A percentile compares a stretch with the other conserved stretches of the same genome.
These are phyloP conservation scores for Lichenothelia convexa DNA, from an alignment of 495 filamentous ascomycete genomes.

Conservation along the genomic window DNA sequence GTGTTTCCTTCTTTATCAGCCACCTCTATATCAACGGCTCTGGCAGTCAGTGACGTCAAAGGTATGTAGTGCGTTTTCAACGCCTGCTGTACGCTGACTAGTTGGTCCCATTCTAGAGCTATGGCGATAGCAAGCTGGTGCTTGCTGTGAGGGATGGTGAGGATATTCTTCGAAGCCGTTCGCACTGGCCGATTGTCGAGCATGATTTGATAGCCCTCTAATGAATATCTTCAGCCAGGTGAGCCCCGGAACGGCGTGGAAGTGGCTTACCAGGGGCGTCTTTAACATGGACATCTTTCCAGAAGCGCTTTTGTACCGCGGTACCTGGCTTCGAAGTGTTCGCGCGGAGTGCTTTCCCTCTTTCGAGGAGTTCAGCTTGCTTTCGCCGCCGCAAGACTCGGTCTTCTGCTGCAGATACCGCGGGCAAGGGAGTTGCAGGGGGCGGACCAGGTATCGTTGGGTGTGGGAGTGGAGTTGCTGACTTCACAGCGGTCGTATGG, in stretches of 20 bases:
- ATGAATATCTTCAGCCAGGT: neutral
- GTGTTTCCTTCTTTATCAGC: slow-evolving; percentile 36
- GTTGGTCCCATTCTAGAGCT: slow-evolving; percentile 80
- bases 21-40: slow-evolving; percentile 58
- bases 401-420: slow-evolving; percentile 30
- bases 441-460: slow-evolving; percentile 72
- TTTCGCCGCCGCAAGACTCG: slow-evolving; percentile 34
- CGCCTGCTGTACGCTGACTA: slow-evolving; percentile 62
- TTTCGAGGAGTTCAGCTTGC: slow-evolving; percentile 33
- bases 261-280: slow-evolving; percentile 29
- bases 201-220: slow-evolving; percentile 52
- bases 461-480: slow-evolving; percentile 40
- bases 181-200: slow-evolving; percentile 71
- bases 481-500: slow-evolving; percentile 31
- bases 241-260: neutral
- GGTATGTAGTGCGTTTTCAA: slow-evolving; percentile 65
- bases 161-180: slow-evolving; percentile 47
- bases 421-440: slow-evolving; percentile 50
- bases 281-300: slow-evolving; percentile 59
- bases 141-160: slow-evolving; percentile 56
- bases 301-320: slow-evolving; percentile 53
- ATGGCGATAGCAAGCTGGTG: slow-evolving; percentile 69
- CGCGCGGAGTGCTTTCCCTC: slow-evolving; percentile 28
- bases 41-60: slow-evolving; percentile 64
- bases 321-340: slow-evolving; percentile 23